Evolutionary conservation across 192 early-diverging fungal genomes (phyloP).

Genomic region (Glomus cerebriforme): DNA sequence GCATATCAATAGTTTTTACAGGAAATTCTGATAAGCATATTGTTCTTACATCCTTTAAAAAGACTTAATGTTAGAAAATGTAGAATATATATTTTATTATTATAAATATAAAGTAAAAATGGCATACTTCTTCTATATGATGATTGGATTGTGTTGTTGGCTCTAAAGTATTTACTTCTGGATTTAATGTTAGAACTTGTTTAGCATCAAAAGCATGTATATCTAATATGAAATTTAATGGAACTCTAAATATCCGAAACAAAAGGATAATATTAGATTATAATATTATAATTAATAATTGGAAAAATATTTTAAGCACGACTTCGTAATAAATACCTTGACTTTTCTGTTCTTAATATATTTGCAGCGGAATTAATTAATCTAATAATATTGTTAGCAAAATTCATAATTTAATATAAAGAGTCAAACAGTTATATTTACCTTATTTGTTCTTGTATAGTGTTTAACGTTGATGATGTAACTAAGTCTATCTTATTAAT

Average conservation of each 20-base stretch:
- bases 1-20: slow-evolving; percentile 40
- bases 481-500: slow-evolving; percentile 88
- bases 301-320: background rate
- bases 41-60: slow-evolving; percentile 18
- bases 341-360: slow-evolving; percentile 21
- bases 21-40: slow-evolving; percentile 23
- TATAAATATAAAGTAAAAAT: background rate
- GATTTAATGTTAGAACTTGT: background rate
- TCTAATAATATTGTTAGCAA: slow-evolving; percentile 10
- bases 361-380: slow-evolving; percentile 44
- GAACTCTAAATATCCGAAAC: slow-evolving; percentile 36
- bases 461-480: slow-evolving; percentile 38
- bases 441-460: slow-evolving; percentile 47
- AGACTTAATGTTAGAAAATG: background rate
- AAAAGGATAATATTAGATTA: no score
- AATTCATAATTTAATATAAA: background rate
- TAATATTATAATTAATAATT: background rate
- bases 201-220: slow-evolving; percentile 58
- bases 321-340: slow-evolving; percentile 8
- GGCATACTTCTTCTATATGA: slow-evolving; percentile 12
- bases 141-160: background rate
- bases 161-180: background rate
- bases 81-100: background rate
- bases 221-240: slow-evolving; percentile 57
- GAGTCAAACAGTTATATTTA: slow-evolving; percentile 33